phyloP scores from a whole-genome alignment of 441 rosid species.

The Lepidium campestre region DNA sequence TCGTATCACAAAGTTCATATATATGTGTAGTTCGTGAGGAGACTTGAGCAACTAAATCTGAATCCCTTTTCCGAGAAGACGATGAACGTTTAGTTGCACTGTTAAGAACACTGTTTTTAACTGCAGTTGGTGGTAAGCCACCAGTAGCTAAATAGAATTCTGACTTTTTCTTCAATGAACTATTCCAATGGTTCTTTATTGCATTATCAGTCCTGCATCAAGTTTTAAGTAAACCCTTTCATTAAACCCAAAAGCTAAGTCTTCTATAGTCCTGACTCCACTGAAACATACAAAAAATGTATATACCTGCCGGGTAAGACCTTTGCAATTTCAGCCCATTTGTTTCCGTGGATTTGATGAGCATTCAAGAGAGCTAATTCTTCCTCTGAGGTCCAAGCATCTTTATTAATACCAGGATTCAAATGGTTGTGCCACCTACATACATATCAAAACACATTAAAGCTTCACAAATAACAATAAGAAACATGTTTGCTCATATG shows the following conservation, averaged over 20 bases:
- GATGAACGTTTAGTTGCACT: constrained; percentile 33
- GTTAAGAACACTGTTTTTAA: constrained; percentile 41
- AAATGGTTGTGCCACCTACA: constrained; percentile 99
- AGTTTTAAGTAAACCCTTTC: constrained; percentile 4
- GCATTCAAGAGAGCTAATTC: constrained; percentile 81
- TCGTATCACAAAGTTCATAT: constrained; percentile 32
- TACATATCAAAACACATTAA: constrained; percentile 6
- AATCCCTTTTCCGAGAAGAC: constrained; percentile 36
- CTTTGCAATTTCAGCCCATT: constrained; percentile 98
- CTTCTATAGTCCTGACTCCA: background rate
- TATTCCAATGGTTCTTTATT: constrained; percentile 97
- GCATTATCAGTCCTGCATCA: constrained; percentile 86
- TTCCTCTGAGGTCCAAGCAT: constrained; percentile 95
- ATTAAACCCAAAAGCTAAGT: background rate
- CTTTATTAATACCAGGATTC: constrained; percentile 93
- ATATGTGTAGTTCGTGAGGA: constrained; percentile 42
- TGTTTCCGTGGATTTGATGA: constrained; percentile 75
- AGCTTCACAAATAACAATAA: background rate
- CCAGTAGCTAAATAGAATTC: constrained; percentile 71
- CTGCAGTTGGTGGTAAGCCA: constrained; percentile 64
- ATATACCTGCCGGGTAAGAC: constrained; percentile 92
- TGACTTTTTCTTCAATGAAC: constrained; percentile 90
- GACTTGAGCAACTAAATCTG: constrained; percentile 48
- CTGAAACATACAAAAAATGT: background rate
- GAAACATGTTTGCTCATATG: constrained; percentile 1